These are phyloP conservation scores for Biscogniauxia marginata DNA, from an alignment of 2,329 filamentous ascomycete genomes.

Conservation along the genomic window DNA sequence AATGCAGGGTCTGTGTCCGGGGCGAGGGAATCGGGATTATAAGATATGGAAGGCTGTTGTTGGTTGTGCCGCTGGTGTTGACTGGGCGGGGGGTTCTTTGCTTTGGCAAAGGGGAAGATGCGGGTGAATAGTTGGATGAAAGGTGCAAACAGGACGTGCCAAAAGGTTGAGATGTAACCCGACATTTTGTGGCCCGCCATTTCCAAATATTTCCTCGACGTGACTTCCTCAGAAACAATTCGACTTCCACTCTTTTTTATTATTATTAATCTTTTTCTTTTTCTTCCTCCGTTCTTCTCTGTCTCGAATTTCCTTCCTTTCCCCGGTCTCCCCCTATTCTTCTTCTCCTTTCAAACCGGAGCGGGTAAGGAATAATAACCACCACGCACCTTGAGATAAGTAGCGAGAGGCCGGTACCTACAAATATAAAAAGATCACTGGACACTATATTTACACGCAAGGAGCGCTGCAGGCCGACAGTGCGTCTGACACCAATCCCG, in stretches of 20 bases:
- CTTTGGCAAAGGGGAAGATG: constrained; percentile 27
- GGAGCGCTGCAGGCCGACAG: background rate
- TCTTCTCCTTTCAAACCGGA: no score
- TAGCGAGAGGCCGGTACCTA: no score
- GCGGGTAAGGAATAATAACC: no score
- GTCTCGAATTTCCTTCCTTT: background rate
- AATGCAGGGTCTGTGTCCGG: background rate
- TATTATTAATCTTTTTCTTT: background rate
- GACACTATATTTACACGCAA: background rate
- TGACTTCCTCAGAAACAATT: background rate
- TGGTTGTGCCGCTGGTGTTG: constrained; percentile 5
- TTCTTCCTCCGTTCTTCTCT: background rate
- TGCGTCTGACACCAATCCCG: background rate
- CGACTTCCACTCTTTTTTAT: background rate
- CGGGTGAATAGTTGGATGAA: constrained; percentile 31
- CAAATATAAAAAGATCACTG: no score
- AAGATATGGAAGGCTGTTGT: constrained; percentile 3
- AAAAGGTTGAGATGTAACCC: constrained; percentile 34
- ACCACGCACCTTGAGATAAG: no score
- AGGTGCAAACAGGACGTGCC: constrained; percentile 35
- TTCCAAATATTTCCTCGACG: constrained; percentile 21
- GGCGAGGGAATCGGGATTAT: background rate
- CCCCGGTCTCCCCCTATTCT: no score
- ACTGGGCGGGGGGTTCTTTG: constrained; percentile 10
- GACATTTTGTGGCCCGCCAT: constrained; percentile 35